Evolutionary conservation across 305 asterid genomes (phyloP).

Genomic region (Caryopteris hybrid): DNA sequence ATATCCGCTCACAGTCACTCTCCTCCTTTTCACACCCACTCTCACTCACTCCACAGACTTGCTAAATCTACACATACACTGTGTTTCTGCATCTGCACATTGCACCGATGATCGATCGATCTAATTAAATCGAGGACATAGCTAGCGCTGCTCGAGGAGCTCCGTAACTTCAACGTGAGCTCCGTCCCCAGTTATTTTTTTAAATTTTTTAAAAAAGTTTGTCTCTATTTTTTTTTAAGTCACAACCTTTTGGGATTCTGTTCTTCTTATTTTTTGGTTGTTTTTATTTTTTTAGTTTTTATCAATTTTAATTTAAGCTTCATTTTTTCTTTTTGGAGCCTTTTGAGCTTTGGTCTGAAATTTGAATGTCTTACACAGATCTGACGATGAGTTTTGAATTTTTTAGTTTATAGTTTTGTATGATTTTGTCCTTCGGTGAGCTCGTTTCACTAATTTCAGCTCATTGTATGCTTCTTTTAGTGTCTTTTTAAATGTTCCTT

Average conservation of each 20-base stretch:
- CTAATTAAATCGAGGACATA: constrained; percentile 28
- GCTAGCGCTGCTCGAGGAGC: constrained; percentile 28
- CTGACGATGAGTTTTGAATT: constrained; percentile 17
- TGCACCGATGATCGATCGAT: constrained; percentile 29
- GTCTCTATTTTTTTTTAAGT: too few species aligned
- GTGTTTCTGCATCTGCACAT: constrained; percentile 16
- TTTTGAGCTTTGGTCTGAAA: constrained; percentile 5
- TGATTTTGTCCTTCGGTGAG: not conserved
- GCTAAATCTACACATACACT: constrained; percentile 13
- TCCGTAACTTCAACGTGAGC: constrained; percentile 34
- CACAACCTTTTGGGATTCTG: too few species aligned
- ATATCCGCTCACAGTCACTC: not conserved
- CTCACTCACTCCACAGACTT: constrained; percentile 21
- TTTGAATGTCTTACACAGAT: constrained; percentile 22
- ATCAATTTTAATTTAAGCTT: not conserved
- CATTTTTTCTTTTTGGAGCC: not conserved
- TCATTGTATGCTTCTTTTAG: not conserved
- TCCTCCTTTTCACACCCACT: constrained; percentile 9
- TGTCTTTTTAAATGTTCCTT: not conserved
- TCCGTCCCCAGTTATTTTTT: constrained; percentile 1
- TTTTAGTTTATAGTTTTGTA: not conserved
- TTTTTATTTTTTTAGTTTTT: not conserved
- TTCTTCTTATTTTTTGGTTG: not conserved
- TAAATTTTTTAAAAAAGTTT: not conserved
- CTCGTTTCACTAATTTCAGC: constrained; percentile 16